Evolutionary conservation across 2,329 filamentous ascomycete genomes (phyloP), one percentile per base, ranked within the genome.

Genomic region (Zymoseptoria tritici): DNA sequence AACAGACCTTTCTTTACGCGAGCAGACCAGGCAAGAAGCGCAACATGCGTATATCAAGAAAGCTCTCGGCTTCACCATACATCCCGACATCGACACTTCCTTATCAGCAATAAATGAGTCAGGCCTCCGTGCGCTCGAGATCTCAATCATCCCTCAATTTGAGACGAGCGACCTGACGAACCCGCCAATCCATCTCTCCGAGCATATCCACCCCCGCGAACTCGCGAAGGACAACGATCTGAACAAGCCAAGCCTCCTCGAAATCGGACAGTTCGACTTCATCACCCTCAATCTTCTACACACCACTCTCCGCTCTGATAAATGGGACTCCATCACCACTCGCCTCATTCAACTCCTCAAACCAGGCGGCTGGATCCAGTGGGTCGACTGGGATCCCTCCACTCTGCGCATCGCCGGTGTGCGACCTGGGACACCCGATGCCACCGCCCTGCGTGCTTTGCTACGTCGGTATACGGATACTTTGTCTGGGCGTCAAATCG

Each of bases 331-430:
- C 3, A 59, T 60, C n/a, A 42, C 62, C 7, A 19, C 58, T 4
- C 61, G 60, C 20, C 57, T 67, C 5, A 46, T 60, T 3, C 31
- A 61, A 3, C 61, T 67, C 4, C 58, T 67, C 2, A 57, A 60
- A 21, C 65, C 65, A 16, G 61, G 62, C 21, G 65, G 64, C 22
- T 63, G 61, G 61, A 46, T 65, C 4, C 63, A 65, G 53, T 63
- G 61, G 61, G 55, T 58, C 8, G 63, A 65, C 56, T 63, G 57
- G 56, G 62, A 66, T 46, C 64, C 62, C 3, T 56, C 62, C 31
- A 64, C 64, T 19, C 59, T 60, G 4, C 55, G 64, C 5, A 63
- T 66, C 21, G 64, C 64, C 13, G 64, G 59, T 9, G 61, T 62
- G 4, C 63, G 59, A 49, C 60, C 64, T 2, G 62, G 62, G 6